phyloP scores from a whole-genome alignment of 495 filamentous ascomycete genomes.

The Penicillium canescens region DNA sequence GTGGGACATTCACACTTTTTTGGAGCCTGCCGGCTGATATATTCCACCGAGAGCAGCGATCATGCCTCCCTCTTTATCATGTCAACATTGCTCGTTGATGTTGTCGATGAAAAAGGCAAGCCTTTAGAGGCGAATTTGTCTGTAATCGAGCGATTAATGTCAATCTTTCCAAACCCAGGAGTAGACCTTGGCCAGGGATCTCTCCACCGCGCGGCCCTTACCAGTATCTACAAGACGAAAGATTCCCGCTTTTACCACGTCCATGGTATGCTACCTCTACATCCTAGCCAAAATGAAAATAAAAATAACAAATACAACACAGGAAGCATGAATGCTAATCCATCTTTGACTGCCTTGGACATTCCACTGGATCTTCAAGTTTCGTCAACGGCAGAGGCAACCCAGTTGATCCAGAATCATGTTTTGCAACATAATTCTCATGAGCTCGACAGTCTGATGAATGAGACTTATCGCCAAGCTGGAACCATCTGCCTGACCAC shows the following conservation, averaged over 20 bases:
- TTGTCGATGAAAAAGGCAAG: conserved; percentile 6
- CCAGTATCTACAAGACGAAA: conserved; percentile 55
- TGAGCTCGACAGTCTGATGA: conserved; percentile 44
- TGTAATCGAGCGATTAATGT: background rate
- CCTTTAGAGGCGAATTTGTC: background rate
- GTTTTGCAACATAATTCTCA: conserved; percentile 2
- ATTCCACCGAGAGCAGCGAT: conserved; percentile 4
- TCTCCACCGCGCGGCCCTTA: conserved; percentile 6
- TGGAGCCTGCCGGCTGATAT: background rate
- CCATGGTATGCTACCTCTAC: conserved; percentile 35
- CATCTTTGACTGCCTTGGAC: conserved; percentile 40
- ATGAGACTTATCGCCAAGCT: conserved; percentile 51
- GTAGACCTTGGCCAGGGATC: conserved; percentile 10
- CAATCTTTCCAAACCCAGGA: conserved; percentile 18
- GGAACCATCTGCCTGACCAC: conserved; percentile 49
- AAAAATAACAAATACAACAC: no score
- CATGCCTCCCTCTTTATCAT: conserved; percentile 42
- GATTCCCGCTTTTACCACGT: conserved; percentile 53
- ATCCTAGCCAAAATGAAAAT: no score
- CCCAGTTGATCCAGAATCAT: background rate
- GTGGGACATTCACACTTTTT: conserved; percentile 9
- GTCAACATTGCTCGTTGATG: conserved; percentile 19
- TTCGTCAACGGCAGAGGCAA: background rate
- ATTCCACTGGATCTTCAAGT: conserved; percentile 23
- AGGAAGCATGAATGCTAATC: conserved; percentile 42